Conservation (phyloP, 331 rosid genomes). For the Quercus lobata region DNA sequence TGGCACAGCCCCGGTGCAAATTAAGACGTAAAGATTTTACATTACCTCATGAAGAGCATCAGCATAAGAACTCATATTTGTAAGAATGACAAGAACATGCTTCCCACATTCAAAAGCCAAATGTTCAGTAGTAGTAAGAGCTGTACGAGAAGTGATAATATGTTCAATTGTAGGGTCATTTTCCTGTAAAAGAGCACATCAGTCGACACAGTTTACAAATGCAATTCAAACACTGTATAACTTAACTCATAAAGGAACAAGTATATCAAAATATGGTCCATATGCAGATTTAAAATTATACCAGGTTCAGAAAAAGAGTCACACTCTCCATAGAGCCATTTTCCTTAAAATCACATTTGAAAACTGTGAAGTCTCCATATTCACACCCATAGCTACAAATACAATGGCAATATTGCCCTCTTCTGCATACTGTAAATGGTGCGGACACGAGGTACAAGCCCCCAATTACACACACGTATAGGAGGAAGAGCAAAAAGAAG, state of each 20-base stretch:
- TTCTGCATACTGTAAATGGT: constrained; percentile 63
- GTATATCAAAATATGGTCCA: neutral
- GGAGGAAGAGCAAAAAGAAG: too few species aligned
- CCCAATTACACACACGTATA: too few species aligned
- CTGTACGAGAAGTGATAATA: constrained; percentile 97
- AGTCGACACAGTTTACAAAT: constrained; percentile 3
- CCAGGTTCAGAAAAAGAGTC: constrained; percentile 94
- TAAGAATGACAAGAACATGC: constrained; percentile 97
- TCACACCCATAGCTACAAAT: constrained; percentile 99
- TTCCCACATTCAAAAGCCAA: constrained; percentile 98
- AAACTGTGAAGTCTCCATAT: constrained; percentile 99
- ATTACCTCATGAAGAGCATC: constrained; percentile 99
- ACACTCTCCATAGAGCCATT: constrained; percentile 99
- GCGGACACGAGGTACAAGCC: too few species aligned
- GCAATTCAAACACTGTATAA: neutral
- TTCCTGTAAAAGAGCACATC: constrained; percentile 54
- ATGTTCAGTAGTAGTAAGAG: constrained; percentile 97
- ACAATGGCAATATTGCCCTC: constrained; percentile 98
- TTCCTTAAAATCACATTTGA: constrained; percentile 98
- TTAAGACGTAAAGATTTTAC: neutral
- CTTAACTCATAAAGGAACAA: neutral
- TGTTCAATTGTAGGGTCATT: constrained; percentile 98
- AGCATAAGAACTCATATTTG: constrained; percentile 99
- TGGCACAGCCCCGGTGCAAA: neutral
- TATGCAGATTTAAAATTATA: constrained; percentile 23